A percentile compares a stretch with the other conserved stretches of the same genome.
Evolutionary conservation across 164 flowering plant genomes (phyloP).

Genomic region (Taxillus chinensis): DNA sequence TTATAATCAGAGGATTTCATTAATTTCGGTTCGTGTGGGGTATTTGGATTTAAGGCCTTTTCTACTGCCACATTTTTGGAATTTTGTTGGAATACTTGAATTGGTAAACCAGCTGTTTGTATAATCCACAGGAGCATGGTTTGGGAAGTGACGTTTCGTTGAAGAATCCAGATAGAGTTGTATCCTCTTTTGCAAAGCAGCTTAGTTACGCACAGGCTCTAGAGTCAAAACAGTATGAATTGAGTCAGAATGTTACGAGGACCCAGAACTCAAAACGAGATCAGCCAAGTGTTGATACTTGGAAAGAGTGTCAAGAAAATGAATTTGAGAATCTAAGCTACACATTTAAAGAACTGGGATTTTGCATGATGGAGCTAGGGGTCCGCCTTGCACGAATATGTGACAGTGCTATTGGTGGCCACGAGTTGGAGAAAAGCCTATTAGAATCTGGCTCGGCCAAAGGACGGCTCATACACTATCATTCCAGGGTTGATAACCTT

Average conservation of each 20-base stretch:
- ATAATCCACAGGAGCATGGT: slow-evolving; percentile 47
- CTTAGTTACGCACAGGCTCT: slow-evolving; percentile 39
- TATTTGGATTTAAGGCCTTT: too few species aligned
- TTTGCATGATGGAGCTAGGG: slow-evolving; percentile 75
- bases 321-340: slow-evolving; percentile 42
- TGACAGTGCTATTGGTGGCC: slow-evolving; percentile 61
- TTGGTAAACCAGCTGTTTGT: not conserved
- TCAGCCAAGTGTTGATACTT: slow-evolving; percentile 1
- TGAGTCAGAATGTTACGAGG: not conserved
- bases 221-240: slow-evolving; percentile 7
- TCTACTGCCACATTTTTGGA: too few species aligned
- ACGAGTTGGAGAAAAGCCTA: slow-evolving; percentile 64
- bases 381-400: slow-evolving; percentile 60
- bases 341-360: slow-evolving; percentile 51
- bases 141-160: slow-evolving; percentile 87
- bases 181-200: slow-evolving; percentile 78
- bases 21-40: too few species aligned
- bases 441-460: slow-evolving; percentile 66
- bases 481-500: slow-evolving; percentile 43
- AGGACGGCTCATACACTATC: slow-evolving; percentile 89
- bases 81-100: not conserved
- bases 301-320: slow-evolving; percentile 12
- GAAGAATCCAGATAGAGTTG: slow-evolving; percentile 61
- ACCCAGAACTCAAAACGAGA: slow-evolving; percentile 2
- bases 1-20: too few species aligned